A percentile compares a stretch with the other conserved stretches of the same genome.
These are phyloP conservation scores for Colletotrichum noveboracense DNA, from an alignment of 2,329 filamentous ascomycete species.

Conservation along the genomic window DNA sequence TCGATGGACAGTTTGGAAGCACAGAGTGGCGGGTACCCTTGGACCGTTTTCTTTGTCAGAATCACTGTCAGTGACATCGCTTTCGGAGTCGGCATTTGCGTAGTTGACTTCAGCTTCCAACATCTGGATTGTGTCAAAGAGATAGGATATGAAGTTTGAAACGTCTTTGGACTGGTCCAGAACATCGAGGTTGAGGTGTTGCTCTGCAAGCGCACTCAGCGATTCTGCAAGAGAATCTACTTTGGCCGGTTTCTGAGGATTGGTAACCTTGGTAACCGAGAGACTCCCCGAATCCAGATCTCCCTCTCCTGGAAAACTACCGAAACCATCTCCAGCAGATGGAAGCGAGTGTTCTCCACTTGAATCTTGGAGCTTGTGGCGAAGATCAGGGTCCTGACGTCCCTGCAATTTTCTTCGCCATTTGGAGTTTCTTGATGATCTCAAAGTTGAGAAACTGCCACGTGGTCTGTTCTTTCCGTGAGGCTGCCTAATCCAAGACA, in stretches of 20 bases:
- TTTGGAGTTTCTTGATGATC: too few relatives aligned
- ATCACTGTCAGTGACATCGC: fast-evolving
- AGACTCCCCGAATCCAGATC: too few relatives aligned
- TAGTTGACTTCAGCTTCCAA: background rate
- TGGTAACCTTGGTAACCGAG: too few relatives aligned
- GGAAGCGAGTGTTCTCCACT: too few relatives aligned
- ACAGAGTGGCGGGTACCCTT: fast-evolving
- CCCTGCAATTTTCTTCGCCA: too few relatives aligned
- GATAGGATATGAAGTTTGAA: background rate
- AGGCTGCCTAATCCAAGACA: too few relatives aligned
- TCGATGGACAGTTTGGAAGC: fast-evolving
- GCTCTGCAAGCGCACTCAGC: fast-evolving
- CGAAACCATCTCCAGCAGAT: too few relatives aligned
- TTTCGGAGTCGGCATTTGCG: fast-evolving
- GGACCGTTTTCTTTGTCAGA: fast-evolving
- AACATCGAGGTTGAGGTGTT: background rate
- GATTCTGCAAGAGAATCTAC: background rate
- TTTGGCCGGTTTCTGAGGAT: too few relatives aligned
- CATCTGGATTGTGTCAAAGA: background rate
- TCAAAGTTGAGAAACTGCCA: too few relatives aligned
- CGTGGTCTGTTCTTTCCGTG: too few relatives aligned
- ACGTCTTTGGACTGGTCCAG: fast-evolving
- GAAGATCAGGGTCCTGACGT: fast-evolving
- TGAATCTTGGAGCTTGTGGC: too few relatives aligned
- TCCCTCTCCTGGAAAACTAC: too few relatives aligned